Conservation (phyloP, 106 monocot species). For the Dendrobium catenatum region DNA sequence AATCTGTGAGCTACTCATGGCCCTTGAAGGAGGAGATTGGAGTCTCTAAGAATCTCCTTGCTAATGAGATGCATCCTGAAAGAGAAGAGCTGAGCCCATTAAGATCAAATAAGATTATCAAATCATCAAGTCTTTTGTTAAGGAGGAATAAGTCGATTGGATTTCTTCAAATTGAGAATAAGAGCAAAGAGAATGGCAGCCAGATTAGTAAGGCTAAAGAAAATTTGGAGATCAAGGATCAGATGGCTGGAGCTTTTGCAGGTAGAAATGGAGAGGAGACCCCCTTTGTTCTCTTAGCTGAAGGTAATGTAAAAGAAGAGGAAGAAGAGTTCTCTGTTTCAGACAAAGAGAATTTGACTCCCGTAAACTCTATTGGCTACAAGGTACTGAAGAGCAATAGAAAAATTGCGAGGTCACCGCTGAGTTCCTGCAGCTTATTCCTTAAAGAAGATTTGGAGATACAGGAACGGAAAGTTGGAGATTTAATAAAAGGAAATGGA, state of each 20-base stretch:
- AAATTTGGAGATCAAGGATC: not conserved
- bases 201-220: not conserved
- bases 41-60: not conserved
- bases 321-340: constrained; percentile 8
- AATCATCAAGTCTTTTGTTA: constrained; percentile 36
- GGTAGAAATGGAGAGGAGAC: constrained; percentile 10
- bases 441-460: not conserved
- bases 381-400: not conserved
- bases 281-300: constrained; percentile 9
- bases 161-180: constrained; percentile 27
- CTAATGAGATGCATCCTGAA: constrained; percentile 3
- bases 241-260: not conserved
- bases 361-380: constrained; percentile 7
- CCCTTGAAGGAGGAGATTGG: constrained; percentile 3
- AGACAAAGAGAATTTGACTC: constrained; percentile 19
- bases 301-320: constrained; percentile 12
- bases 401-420: constrained; percentile 8
- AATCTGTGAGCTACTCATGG: not conserved
- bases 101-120: constrained; percentile 12
- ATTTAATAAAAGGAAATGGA: not conserved
- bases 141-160: constrained; percentile 45
- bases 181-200: constrained; percentile 10
- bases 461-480: not conserved
- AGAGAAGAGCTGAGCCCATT: not conserved
- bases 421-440: not conserved